Conservation (phyloP, 257 asterid species). For the Nicotiana tabacum region DNA sequence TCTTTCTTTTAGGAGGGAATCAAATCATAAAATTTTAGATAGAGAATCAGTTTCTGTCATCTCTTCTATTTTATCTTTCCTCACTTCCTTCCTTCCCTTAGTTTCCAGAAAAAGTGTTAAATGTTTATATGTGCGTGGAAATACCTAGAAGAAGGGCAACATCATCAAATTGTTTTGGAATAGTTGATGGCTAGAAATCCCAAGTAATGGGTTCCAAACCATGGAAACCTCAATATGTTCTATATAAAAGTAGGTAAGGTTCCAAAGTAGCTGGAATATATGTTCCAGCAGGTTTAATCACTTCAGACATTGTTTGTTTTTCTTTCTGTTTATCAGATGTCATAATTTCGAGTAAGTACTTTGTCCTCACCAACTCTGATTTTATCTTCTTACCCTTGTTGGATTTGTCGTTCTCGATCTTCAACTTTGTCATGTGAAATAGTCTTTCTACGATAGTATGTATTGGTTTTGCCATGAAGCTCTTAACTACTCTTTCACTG, state of each 20-base stretch:
- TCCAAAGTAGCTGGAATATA: not conserved
- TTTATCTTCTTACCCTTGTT: not conserved
- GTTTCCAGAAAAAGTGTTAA: not conserved
- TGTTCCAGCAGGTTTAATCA: not conserved
- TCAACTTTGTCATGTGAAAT: not conserved
- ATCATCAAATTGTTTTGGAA: not conserved
- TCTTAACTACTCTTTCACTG: constrained; percentile 18
- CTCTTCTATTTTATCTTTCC: not conserved
- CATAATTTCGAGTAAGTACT: not conserved
- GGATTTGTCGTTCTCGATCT: not conserved
- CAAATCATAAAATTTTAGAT: not conserved
- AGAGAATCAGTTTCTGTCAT: not conserved
- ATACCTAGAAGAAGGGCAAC: not conserved
- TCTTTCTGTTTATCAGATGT: not conserved
- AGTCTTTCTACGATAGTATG: not conserved
- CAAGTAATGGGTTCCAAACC: not conserved
- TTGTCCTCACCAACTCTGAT: not conserved
- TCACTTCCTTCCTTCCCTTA: not conserved
- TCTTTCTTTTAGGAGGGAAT: not conserved
- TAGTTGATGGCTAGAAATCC: not conserved
- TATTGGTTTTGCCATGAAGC: not conserved
- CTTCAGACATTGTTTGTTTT: not conserved
- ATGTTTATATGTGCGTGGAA: not conserved
- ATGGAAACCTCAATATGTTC: not conserved
- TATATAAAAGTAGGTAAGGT: not conserved